phyloP scores from a whole-genome alignment of 306 rosid genomes.

The Neltuma alba region DNA sequence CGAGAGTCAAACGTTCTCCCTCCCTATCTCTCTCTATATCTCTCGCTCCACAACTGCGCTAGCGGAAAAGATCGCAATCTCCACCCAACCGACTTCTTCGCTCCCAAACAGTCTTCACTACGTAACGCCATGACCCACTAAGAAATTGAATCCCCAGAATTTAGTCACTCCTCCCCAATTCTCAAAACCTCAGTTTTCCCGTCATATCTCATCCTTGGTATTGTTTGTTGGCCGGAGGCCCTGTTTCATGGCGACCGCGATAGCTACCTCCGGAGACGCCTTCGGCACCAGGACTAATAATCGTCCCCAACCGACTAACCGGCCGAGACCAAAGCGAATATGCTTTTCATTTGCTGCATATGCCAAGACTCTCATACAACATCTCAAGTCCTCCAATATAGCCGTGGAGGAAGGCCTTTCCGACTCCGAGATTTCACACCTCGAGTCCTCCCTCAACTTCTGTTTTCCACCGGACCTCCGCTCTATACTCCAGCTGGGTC shows the following conservation, averaged over 20 bases:
- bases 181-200: neutral
- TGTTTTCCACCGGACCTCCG: conserved; percentile 85
- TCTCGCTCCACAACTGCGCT: neutral
- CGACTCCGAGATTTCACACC: conserved; percentile 52
- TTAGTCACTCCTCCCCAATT: neutral
- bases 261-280: neutral
- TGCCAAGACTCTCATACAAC: conserved; percentile 51
- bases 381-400: conserved; percentile 52
- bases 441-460: conserved; percentile 61
- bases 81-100: conserved; percentile 24
- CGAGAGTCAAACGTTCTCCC: conserved; percentile 10
- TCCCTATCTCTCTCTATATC: neutral
- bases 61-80: neutral
- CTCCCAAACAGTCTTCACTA: neutral
- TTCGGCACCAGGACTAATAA: neutral
- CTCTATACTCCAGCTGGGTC: conserved; percentile 71
- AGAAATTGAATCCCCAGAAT: neutral
- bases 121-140: conserved; percentile 5
- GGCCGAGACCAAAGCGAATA: conserved; percentile 46
- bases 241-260: conserved; percentile 13
- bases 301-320: neutral
- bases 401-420: conserved; percentile 60
- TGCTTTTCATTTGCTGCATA: conserved; percentile 91
- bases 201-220: neutral
- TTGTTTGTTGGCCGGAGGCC: neutral